phyloP scores from a whole-genome alignment of 345 rosid species.

The Acer saccharum region DNA sequence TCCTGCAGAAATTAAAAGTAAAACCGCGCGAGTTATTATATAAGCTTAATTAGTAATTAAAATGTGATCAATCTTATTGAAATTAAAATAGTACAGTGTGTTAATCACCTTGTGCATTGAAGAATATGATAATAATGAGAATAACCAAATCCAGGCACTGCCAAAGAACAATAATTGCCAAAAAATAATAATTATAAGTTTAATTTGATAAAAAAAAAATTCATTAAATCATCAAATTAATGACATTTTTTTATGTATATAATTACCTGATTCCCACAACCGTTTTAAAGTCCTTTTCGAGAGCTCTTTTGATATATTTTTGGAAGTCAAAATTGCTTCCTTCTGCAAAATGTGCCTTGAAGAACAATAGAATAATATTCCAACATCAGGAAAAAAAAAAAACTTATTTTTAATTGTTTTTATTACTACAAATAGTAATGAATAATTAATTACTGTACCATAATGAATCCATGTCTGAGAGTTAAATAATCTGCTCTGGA shows the following conservation, averaged over 20 bases:
- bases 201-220: neutral
- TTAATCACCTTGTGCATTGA: slow-evolving; percentile 62
- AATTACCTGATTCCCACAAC: slow-evolving; percentile 64
- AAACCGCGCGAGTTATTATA: neutral
- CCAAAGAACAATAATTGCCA: slow-evolving; percentile 40
- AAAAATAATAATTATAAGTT: slow-evolving; percentile 9
- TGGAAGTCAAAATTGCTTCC: slow-evolving; percentile 70
- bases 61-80: neutral
- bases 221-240: neutral
- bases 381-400: neutral
- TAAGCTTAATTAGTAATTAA: neutral
- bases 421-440: too few species aligned
- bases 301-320: slow-evolving; percentile 70
- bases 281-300: slow-evolving; percentile 67
- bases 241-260: neutral
- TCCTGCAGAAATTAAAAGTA: slow-evolving; percentile 37
- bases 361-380: neutral
- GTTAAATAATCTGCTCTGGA: slow-evolving; percentile 73
- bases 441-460: slow-evolving; percentile 35
- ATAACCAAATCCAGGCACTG: slow-evolving; percentile 77
- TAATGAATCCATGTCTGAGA: slow-evolving; percentile 77
- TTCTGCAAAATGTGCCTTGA: slow-evolving; percentile 72
- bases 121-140: slow-evolving; percentile 63
- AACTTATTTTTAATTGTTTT: neutral
- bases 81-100: neutral